Percentiles rank a stretch among this genome's conserved stretches.
Evolutionary conservation across 169 alveolate genomes (phyloP).

Genomic region (Plasmodium gonderi): DNA sequence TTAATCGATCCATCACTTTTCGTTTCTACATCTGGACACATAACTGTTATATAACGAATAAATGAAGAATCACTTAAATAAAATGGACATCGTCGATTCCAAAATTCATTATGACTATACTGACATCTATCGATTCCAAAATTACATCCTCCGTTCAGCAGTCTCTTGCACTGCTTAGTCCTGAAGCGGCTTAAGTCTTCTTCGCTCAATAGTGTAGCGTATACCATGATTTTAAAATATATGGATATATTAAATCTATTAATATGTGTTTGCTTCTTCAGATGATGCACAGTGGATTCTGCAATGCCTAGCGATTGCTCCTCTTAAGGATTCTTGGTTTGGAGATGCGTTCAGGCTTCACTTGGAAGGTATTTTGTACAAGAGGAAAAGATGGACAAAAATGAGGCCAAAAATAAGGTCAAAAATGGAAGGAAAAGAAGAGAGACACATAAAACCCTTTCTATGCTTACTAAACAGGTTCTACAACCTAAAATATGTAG

Average conservation of each 20-base stretch:
- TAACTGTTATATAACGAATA: constrained; percentile 88
- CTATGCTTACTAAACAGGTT: neutral
- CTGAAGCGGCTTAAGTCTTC: constrained; percentile 88
- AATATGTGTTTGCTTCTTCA: too few species aligned
- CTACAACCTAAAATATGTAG: neutral
- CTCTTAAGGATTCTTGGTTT: too few species aligned
- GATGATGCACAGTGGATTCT: too few species aligned
- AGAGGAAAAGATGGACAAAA: neutral
- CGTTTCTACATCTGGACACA: constrained; percentile 86
- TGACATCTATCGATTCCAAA: constrained; percentile 88
- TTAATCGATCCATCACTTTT: constrained; percentile 84
- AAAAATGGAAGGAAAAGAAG: too few species aligned
- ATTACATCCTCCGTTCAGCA: constrained; percentile 82
- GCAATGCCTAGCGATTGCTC: neutral
- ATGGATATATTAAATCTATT: too few species aligned
- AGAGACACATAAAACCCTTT: too few species aligned
- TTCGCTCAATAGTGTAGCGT: constrained; percentile 84
- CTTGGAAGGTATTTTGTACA: too few species aligned
- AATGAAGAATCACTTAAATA: constrained; percentile 83
- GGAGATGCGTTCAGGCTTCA: too few species aligned
- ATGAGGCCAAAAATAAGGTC: neutral
- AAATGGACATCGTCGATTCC: constrained; percentile 90
- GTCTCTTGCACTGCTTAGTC: constrained; percentile 87
- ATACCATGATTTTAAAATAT: constrained; percentile 10
- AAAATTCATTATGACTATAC: constrained; percentile 87